Evolutionary conservation across 2,329 filamentous ascomycete species (phyloP).

Genomic region (Ascochyta lentis): DNA sequence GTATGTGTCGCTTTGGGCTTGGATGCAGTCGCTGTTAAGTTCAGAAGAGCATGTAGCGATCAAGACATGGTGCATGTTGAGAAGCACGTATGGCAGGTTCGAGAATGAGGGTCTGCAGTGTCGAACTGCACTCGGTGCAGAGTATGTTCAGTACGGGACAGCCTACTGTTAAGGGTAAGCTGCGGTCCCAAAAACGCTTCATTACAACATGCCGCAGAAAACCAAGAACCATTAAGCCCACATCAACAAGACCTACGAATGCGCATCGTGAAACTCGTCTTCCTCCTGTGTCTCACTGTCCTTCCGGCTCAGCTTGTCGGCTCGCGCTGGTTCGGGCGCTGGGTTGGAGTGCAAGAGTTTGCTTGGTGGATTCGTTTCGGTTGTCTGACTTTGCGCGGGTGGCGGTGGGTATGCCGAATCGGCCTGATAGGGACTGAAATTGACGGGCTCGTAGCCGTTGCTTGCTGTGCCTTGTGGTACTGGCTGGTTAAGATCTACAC

Average conservation of each 20-base stretch:
- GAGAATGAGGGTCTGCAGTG: conserved; percentile 4
- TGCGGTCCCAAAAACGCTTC: conserved; percentile 7
- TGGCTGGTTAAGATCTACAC: conserved; percentile 15
- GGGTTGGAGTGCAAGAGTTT: conserved; percentile 38
- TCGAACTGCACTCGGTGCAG: conserved; percentile 7
- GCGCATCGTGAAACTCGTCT: conserved; percentile 58
- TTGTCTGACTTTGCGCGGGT: conserved; percentile 9
- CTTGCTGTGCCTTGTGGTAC: conserved; percentile 14
- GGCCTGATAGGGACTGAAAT: conserved; percentile 6
- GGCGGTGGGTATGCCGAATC: conserved; percentile 7
- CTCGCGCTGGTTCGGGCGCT: conserved; percentile 21
- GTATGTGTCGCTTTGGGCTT: conserved; percentile 9
- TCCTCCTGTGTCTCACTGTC: conserved; percentile 54
- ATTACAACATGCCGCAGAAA: conserved; percentile 10
- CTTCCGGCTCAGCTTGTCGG: conserved; percentile 38
- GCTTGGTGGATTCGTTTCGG: conserved; percentile 33
- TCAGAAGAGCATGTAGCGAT: neutral
- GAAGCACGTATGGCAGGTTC: conserved; percentile 17
- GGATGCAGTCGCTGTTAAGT: neutral
- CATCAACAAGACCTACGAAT: conserved; percentile 35
- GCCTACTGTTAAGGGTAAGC: conserved; percentile 18
- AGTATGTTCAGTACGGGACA: conserved; percentile 9
- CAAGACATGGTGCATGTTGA: conserved; percentile 25
- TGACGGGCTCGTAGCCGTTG: conserved; percentile 7
- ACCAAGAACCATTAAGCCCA: conserved; percentile 4